Percentiles rank a stretch among this genome's conserved stretches.
phyloP scores from a whole-genome alignment of 176 grass and related monocot species.

The Melocanna baccifera region DNA sequence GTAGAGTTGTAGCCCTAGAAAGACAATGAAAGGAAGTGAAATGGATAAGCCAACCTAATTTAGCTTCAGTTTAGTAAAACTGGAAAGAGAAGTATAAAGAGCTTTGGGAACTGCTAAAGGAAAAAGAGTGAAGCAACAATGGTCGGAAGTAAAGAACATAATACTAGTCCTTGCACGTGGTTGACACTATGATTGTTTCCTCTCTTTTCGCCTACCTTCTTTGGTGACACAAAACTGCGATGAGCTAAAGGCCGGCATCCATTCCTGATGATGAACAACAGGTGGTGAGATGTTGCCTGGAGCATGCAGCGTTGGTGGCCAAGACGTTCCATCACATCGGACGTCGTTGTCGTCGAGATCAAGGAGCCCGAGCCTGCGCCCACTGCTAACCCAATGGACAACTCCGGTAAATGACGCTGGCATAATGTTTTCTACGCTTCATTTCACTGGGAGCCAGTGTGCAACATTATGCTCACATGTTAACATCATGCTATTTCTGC shows the following conservation, averaged over 20 bases:
- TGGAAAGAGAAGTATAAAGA: background rate
- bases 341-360: constrained; percentile 87
- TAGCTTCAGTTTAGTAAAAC: background rate
- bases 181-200: constrained; percentile 7
- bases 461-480: background rate
- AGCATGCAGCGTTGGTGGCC: constrained; percentile 76
- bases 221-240: background rate
- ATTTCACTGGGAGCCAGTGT: background rate
- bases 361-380: constrained; percentile 74
- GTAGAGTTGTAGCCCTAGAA: background rate
- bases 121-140: background rate
- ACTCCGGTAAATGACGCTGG: constrained; percentile 50
- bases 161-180: background rate
- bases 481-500: background rate
- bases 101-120: background rate
- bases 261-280: constrained; percentile 10
- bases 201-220: background rate
- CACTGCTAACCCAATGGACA: constrained; percentile 75
- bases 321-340: constrained; percentile 93
- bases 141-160: background rate
- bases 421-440: no score
- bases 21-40: background rate
- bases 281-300: constrained; percentile 98
- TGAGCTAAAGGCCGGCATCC: background rate
- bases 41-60: background rate